Conservation (phyloP, 106 monocot species). For the Dendrobium officinale region DNA sequence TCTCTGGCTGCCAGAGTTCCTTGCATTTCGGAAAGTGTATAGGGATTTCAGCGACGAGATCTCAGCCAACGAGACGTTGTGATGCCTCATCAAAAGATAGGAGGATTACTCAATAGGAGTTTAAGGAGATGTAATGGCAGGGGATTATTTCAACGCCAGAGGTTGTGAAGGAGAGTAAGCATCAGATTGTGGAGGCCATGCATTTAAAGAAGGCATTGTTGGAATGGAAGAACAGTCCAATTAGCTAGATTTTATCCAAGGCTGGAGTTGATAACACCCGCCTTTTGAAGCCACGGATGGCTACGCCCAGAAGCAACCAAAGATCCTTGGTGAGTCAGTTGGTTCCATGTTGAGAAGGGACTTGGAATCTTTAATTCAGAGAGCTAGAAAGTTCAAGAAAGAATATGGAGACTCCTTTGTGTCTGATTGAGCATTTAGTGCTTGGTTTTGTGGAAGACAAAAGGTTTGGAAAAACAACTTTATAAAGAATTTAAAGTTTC, state of each 20-base stretch:
- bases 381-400: constrained; percentile 81
- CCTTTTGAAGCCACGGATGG: constrained; percentile 84
- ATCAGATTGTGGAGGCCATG: constrained; percentile 97
- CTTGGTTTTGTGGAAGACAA: constrained; percentile 76
- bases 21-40: constrained; percentile 44
- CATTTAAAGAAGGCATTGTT: constrained; percentile 92
- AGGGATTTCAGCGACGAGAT: constrained; percentile 48
- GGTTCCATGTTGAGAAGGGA: constrained; percentile 89
- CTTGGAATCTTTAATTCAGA: constrained; percentile 85
- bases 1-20: constrained; percentile 62
- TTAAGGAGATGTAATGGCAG: constrained; percentile 99
- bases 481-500: constrained; percentile 87
- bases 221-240: constrained; percentile 95
- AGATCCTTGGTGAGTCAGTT: constrained; percentile 86
- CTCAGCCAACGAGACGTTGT: constrained; percentile 45
- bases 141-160: constrained; percentile 86
- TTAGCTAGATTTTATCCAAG: constrained; percentile 95
- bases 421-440: constrained; percentile 86
- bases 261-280: constrained; percentile 82
- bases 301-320: constrained; percentile 88
- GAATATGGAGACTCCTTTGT: constrained; percentile 92
- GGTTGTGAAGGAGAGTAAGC: constrained; percentile 91
- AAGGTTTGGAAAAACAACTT: constrained; percentile 82
- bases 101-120: constrained; percentile 82
- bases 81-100: constrained; percentile 31